phyloP scores from a whole-genome alignment of 139 green algal genomes.

The Micromonas commoda region DNA sequence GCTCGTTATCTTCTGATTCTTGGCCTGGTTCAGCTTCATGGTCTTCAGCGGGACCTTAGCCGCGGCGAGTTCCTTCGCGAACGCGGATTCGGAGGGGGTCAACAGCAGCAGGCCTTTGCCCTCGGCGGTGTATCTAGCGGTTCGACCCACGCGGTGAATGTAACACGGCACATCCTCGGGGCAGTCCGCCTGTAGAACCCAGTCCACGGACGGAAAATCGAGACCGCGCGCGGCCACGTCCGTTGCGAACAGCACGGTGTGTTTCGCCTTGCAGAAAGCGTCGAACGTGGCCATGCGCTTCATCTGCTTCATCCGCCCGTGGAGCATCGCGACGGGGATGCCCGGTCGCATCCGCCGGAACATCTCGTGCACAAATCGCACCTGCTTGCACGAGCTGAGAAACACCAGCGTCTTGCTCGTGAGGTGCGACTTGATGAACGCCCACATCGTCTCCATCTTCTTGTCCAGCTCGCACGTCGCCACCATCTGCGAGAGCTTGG shows the following conservation, averaged over 20 bases:
- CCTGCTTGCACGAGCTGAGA: slow-evolving; percentile 94
- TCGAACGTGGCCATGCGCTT: slow-evolving; percentile 62
- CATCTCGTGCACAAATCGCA: slow-evolving; percentile 85
- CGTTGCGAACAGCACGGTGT: slow-evolving; percentile 83
- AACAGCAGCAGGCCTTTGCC: slow-evolving; percentile 74
- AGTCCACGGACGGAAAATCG: slow-evolving; percentile 88
- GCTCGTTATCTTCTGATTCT: slow-evolving; percentile 36
- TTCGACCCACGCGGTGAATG: slow-evolving; percentile 88
- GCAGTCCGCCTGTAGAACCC: slow-evolving; percentile 89
- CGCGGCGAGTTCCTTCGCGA: slow-evolving; percentile 50
- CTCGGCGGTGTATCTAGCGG: slow-evolving; percentile 59
- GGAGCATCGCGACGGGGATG: slow-evolving; percentile 73
- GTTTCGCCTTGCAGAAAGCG: slow-evolving; percentile 36
- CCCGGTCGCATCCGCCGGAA: slow-evolving; percentile 86
- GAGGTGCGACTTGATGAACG: slow-evolving; percentile 89
- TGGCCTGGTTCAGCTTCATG: slow-evolving; percentile 71
- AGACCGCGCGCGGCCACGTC: slow-evolving; percentile 83
- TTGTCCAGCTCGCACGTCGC: slow-evolving; percentile 59
- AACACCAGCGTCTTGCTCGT: slow-evolving; percentile 84
- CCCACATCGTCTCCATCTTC: slow-evolving; percentile 92
- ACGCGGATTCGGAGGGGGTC: slow-evolving; percentile 53
- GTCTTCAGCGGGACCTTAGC: slow-evolving; percentile 74
- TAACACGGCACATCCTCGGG: slow-evolving; percentile 87
- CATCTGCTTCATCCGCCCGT: slow-evolving; percentile 93
- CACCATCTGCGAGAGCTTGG: slow-evolving; percentile 72